Conservation (phyloP, 75 land plant species). For the Pinus taeda region DNA sequence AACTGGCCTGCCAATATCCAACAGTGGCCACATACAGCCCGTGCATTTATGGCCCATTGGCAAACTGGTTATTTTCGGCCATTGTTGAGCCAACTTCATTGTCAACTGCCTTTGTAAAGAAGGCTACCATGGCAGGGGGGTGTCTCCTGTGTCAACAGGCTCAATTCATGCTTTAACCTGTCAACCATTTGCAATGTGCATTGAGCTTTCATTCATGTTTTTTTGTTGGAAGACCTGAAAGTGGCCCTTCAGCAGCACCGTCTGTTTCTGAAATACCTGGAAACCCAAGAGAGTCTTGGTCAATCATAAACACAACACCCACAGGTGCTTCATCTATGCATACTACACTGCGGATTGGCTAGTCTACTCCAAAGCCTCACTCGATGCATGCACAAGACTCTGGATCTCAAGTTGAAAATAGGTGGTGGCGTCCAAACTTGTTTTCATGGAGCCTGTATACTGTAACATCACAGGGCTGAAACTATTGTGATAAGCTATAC, state of each 20-base stretch:
- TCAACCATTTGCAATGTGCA: conserved; percentile 59
- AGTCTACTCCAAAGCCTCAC: background rate
- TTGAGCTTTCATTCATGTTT: conserved; percentile 44
- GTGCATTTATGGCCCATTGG: too few species aligned
- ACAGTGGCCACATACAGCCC: too few species aligned
- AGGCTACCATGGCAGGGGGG: conserved; percentile 21
- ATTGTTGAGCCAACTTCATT: conserved; percentile 27
- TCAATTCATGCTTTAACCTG: conserved; percentile 59
- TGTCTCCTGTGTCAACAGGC: conserved; percentile 29
- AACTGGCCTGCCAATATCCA: too few species aligned
- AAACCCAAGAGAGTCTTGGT: conserved; percentile 11
- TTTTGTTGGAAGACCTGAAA: conserved; percentile 36
- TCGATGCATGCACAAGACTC: conserved; percentile 1
- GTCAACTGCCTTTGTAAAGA: conserved; percentile 40
- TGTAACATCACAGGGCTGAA: background rate
- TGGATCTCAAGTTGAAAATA: conserved; percentile 7
- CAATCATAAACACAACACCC: background rate
- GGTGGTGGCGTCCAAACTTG: conserved; percentile 13
- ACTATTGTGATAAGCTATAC: background rate
- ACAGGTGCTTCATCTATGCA: background rate
- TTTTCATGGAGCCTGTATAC: conserved; percentile 11
- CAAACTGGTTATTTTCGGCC: too few species aligned
- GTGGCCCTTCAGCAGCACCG: conserved; percentile 31
- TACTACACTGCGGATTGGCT: background rate
- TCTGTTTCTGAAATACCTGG: conserved; percentile 9